Base-by-base conservation (phyloP, 176 grass and related monocot genomes). In the Phragmites australis region DNA sequence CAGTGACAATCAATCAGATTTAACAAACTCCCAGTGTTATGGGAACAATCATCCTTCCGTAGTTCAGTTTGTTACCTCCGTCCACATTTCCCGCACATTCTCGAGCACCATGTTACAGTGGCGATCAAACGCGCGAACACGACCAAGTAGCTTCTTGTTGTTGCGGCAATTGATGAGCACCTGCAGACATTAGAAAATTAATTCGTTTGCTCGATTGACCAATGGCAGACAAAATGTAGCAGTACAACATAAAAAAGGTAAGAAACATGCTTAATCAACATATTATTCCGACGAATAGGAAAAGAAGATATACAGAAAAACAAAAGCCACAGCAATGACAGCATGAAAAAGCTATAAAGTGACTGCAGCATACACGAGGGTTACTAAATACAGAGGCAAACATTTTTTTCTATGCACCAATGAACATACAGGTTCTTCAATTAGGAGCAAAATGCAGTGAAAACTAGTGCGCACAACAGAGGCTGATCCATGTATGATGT, bases 21-120 rank as follows among this genome's bases (percentile, higher is more conserved):
- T 31, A 45, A 41, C 7, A 69, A 55, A 37, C 5, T 23, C 23
- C 1, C 27, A 47, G 8, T 10, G 4, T 61, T 2, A 8, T 57
- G n/a, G 43, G 7, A 46, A 25, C 23, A 31, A 45, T 72, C 32
- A 80, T 4, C 12, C 21, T 73, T 53, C 32, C 23, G 6, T 56
- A 66, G 46, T 41, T 68, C 44, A 60, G 48, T 49, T 77, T 1
- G 7, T 44, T 89, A 91, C 92, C 92, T 91, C 92, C 15, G 89
- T 91, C 92, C 92, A 94, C 92, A 94, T 94, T 75, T 91, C 92
- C 30, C 81, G 71, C 27, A 94, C 87, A 22, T 89, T 94, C 74
- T 94, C 92, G 4, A 94, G 82, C 53, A 94, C 92, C 92, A 94
- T 91, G 83, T 94, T 94, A 68, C 92, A 94, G 75, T 89, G 89